Base-by-base conservation (phyloP, 768 basidiomycete genomes). In the Leccinum subgranulosum region DNA sequence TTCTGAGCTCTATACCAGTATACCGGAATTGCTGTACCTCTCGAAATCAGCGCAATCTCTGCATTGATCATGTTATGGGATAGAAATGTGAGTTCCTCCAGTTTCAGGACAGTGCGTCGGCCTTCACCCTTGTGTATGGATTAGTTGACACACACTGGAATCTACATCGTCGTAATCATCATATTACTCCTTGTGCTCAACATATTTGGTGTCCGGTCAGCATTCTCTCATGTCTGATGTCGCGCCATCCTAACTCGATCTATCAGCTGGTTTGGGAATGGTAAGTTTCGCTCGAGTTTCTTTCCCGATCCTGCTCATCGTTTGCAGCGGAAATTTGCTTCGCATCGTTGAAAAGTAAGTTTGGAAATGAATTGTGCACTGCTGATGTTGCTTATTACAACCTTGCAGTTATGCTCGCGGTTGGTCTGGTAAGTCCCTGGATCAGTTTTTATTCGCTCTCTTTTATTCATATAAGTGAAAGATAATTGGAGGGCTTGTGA, bases 11-110 rank as follows among this genome's bases (percentile, higher is more conserved):
- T 49, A 25, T 3, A n/a, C 11, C 4, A 68, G 66, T 61, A 46
- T 45, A 9, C 47, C 41, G 64, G 56, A n/a, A 79, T 77, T 59
- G 75, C 78, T 5, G 62, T 81, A 15, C 78, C 80, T 3, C 76
- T 80, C 21, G 82, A 83, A 63, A 75, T 84, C 46, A 77, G 77
- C 19, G 83, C 83, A 3, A 75, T 79, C 7, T 69, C 77, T 19
- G 69, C 81, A 25, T 63, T 85, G 55, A 73, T 84, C 51, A 68
- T 71, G 34, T 83, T 79, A 68, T 84, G 83, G 83, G 77, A 79
- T 66, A n/a, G 2, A 10, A 48, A 68, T 12, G 66, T 68, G 23
- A 57, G 66, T n/a, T 4, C 2, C 4, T 21, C 3, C n/a, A 21
- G 43, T 15, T 29, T n/a, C 15, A 25, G 12, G 15, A 36, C n/a